These are phyloP conservation scores for Wickerhamomyces strasburgensis DNA, from an alignment of 805 yeast genomes.

Conservation along the genomic window DNA sequence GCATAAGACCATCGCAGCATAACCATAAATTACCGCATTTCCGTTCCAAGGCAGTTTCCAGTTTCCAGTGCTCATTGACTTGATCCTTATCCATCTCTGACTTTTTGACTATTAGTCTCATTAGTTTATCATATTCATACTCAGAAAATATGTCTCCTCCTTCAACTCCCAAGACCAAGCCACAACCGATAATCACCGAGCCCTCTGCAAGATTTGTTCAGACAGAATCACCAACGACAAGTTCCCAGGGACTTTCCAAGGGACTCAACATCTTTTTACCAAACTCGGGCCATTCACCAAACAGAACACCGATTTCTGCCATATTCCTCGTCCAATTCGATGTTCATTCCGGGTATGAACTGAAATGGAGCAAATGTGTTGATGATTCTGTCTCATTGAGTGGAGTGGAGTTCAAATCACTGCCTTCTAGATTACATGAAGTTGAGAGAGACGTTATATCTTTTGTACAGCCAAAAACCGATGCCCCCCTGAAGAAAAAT, in stretches of 20 bases:
- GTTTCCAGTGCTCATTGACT: too few relatives aligned
- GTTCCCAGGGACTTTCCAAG: not conserved
- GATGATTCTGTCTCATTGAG: conserved; percentile 29
- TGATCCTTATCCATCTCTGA: too few relatives aligned
- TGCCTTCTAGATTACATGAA: conserved; percentile 67
- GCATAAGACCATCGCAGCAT: too few relatives aligned
- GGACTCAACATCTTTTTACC: conserved; percentile 4
- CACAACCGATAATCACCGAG: not conserved
- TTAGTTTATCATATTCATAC: too few relatives aligned
- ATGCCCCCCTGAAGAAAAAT: conserved; percentile 6
- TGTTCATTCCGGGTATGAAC: conserved; percentile 43
- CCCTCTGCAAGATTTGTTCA: not conserved
- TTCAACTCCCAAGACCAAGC: not conserved
- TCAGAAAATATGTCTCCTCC: not conserved
- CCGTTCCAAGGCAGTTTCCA: too few relatives aligned
- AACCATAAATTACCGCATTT: too few relatives aligned
- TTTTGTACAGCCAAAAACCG: conserved; percentile 36
- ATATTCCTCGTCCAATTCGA: conserved; percentile 49
- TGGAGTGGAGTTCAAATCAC: conserved; percentile 55
- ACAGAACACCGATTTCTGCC: conserved; percentile 31
- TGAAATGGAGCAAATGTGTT: conserved; percentile 37
- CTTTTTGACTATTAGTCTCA: too few relatives aligned
- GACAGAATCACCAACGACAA: too few relatives aligned
- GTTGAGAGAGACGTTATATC: conserved; percentile 46
- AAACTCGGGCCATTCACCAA: not conserved